Evolutionary conservation across 2,329 filamentous ascomycete species (phyloP).

Genomic region (Stemphylium vesicarium): DNA sequence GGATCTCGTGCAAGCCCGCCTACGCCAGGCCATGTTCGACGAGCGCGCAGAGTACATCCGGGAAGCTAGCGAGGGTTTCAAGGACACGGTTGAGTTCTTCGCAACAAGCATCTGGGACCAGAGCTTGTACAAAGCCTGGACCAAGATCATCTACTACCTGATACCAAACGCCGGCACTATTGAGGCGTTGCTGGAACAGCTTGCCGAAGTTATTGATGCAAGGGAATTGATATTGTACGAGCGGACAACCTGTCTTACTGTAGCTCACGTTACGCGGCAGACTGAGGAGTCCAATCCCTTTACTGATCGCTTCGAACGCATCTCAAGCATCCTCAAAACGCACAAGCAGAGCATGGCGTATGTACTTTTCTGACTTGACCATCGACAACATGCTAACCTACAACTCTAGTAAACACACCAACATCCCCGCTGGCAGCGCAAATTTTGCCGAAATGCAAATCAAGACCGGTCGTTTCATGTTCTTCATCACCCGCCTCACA

Average conservation of each 20-base stretch:
- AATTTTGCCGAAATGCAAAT: slow-evolving; percentile 83
- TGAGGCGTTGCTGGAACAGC: slow-evolving; percentile 80
- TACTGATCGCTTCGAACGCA: slow-evolving; percentile 89
- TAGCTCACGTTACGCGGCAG: slow-evolving; percentile 85
- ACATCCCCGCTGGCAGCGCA: slow-evolving; percentile 79
- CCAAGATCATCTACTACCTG: slow-evolving; percentile 94
- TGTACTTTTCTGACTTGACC: slow-evolving; percentile 31
- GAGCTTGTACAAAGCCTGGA: slow-evolving; percentile 97
- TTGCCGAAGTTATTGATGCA: slow-evolving; percentile 86
- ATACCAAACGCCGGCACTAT: slow-evolving; percentile 93
- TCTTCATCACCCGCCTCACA: slow-evolving; percentile 94
- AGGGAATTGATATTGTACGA: slow-evolving; percentile 96
- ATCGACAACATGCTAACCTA: not conserved
- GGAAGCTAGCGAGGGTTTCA: slow-evolving; percentile 73
- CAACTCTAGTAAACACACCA: slow-evolving; percentile 71
- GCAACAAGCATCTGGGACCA: slow-evolving; percentile 99
- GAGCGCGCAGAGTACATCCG: slow-evolving; percentile 80
- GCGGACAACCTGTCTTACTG: slow-evolving; percentile 91
- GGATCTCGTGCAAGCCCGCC: slow-evolving; percentile 85
- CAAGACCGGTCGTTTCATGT: slow-evolving; percentile 81
- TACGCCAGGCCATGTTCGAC: slow-evolving; percentile 82
- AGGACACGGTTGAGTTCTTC: slow-evolving; percentile 75
- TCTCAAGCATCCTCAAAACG: slow-evolving; percentile 97
- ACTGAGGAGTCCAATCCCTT: slow-evolving; percentile 82
- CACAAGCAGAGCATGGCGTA: slow-evolving; percentile 81